Conservation (phyloP, 495 filamentous ascomycete genomes). For the Daldinia decipiens region DNA sequence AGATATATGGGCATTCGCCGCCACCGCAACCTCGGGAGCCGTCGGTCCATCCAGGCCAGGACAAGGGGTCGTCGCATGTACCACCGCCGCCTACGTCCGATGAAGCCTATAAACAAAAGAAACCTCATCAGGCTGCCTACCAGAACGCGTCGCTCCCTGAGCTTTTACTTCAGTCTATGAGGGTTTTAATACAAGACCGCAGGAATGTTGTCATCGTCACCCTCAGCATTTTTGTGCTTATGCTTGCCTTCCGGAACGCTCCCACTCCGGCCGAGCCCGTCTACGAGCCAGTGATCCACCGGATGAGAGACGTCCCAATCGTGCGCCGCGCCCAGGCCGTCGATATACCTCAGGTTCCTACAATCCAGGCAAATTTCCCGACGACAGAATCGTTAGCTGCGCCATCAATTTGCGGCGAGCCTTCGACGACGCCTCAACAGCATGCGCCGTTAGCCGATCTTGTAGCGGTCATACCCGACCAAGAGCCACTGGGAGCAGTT, state of each 20-base stretch:
- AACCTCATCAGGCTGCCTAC: conserved; percentile 29
- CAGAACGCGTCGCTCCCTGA: conserved; percentile 62
- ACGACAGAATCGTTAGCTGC: conserved; percentile 5
- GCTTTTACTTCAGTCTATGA: conserved; percentile 74
- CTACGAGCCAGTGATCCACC: conserved; percentile 44
- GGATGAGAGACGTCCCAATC: conserved; percentile 35
- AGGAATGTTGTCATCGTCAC: conserved; percentile 75
- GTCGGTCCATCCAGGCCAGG: conserved; percentile 39
- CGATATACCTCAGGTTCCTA: conserved; percentile 12
- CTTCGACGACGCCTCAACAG: conserved; percentile 8
- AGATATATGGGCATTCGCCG: conserved; percentile 62
- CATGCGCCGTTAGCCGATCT: conserved; percentile 5
- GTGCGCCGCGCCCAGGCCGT: conserved; percentile 20
- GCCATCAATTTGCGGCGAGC: conserved; percentile 15
- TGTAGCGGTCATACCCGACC: not conserved
- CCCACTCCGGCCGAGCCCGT: conserved; percentile 28
- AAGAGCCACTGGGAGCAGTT: not conserved
- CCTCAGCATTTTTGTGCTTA: conserved; percentile 67
- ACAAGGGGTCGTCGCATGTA: conserved; percentile 45
- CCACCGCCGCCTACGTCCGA: conserved; percentile 42
- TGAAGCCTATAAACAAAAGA: conserved; percentile 32
- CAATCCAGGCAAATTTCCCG: conserved; percentile 11
- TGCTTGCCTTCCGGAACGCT: conserved; percentile 59
- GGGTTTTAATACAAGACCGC: conserved; percentile 72
- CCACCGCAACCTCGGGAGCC: conserved; percentile 38